Evolutionary conservation across 306 rosid species (phyloP), one percentile per base, ranked within the genome.

Genomic region (Potentilla sterilis): DNA sequence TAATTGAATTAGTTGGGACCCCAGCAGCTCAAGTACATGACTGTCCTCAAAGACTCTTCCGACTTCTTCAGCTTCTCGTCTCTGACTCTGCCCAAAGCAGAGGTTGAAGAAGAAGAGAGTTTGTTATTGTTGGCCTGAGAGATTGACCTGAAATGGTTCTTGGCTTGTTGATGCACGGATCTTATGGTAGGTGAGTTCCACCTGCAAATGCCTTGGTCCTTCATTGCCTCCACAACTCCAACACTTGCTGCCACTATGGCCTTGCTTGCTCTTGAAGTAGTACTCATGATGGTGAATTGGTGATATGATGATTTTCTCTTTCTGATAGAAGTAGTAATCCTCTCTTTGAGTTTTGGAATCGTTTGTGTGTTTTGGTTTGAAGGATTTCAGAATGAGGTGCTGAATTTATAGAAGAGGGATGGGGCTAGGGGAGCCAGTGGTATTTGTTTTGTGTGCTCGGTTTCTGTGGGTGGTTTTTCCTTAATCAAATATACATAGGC

Each of bases 1-100:
- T 8, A 6, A 16, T 62, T 15, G 42, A 34, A 7, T 3, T 37
- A 9, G 16, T 73, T 83, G 42, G 86, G 86, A 61, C 79, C 86
- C 86, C 83, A 83, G 51, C 86, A 83, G 73, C 79, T 83, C 57
- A 83, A 67, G 44, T 46, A 83, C 83, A 83, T 83, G 78, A 83
- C 81, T 5, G 75, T 79, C 47, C 86, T 83, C 37, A 83, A 41
- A 6, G 83, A 83, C 55, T 83, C 86, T 62, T 79, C 81, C 3
- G 81, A 69, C n/a, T 76, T 55, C 70, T 67, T 73, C 15, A 11
- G 47, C 80, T 69, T 77, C 7, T 44, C 75, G 12, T 55, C 49
- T 46, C 68, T 34, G 61, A 43, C 48, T 12, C 13, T 58, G 22
- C 12, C 1, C 54, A 38, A 21, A 75, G 78, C 70, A 0, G 43